phyloP scores from a whole-genome alignment of 805 yeast genomes.

The Yamadazyma phyllophila region DNA sequence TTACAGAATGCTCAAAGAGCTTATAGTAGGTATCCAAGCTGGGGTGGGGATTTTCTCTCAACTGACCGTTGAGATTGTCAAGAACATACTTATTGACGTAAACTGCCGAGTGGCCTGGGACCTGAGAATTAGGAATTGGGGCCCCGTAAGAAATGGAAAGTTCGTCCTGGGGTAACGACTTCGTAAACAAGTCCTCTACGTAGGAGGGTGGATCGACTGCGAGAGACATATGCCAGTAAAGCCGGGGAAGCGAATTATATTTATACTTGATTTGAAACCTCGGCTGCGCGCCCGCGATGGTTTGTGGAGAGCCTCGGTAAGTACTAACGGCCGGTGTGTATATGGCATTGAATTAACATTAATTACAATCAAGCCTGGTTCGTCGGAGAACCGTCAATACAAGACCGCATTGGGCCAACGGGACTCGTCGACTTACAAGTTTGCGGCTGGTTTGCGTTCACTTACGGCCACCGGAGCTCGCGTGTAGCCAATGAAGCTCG shows the following conservation, averaged over 20 bases:
- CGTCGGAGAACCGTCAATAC: too few relatives aligned
- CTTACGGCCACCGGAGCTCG: too few relatives aligned
- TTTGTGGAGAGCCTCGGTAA: not conserved
- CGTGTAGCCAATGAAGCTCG: too few relatives aligned
- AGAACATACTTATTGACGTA: constrained; percentile 26
- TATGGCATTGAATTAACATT: not conserved
- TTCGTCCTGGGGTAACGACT: constrained; percentile 1
- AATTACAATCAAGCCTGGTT: not conserved
- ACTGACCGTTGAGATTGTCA: constrained; percentile 9
- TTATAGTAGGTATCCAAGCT: constrained; percentile 44
- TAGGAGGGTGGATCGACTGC: constrained; percentile 10
- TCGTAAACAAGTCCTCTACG: constrained; percentile 6
- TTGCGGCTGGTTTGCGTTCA: too few relatives aligned
- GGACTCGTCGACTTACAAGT: too few relatives aligned
- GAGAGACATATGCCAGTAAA: constrained; percentile 10
- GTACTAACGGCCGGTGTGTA: not conserved
- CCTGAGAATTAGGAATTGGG: constrained; percentile 17
- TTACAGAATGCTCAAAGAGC: constrained; percentile 42
- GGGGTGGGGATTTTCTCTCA: constrained; percentile 42
- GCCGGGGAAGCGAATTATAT: not conserved
- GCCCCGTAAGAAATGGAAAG: constrained; percentile 4
- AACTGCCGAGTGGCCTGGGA: constrained; percentile 27
- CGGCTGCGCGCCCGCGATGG: not conserved
- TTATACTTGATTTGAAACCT: constrained; percentile 30
- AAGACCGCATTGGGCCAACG: too few relatives aligned